These are phyloP conservation scores for Chlamydomonas incerta DNA, from an alignment of 139 green algal genomes.

Conservation along the genomic window DNA sequence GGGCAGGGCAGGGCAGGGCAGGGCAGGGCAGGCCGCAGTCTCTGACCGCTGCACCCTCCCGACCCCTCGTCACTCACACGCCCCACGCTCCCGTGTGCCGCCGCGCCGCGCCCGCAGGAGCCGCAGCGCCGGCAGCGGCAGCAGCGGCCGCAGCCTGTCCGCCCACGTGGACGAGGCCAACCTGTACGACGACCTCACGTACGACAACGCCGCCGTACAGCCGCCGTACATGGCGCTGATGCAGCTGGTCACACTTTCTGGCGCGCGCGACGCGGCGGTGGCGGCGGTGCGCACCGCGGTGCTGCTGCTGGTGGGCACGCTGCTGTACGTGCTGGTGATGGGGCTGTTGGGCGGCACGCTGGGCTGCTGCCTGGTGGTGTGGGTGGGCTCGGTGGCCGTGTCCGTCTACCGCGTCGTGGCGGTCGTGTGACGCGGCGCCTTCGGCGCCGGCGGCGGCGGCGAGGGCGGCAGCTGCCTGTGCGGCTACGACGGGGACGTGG, in stretches of 20 bases:
- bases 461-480: not conserved
- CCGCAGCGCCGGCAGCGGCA: not conserved
- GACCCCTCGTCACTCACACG: too few species aligned
- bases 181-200: not conserved
- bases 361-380: not conserved
- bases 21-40: too few species aligned
- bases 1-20: too few species aligned
- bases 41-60: too few species aligned
- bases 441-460: not conserved
- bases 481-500: not conserved
- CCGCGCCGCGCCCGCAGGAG: not conserved
- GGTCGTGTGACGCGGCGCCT: not conserved
- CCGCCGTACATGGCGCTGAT: constrained; percentile 30
- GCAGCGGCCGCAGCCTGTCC: not conserved
- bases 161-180: not conserved
- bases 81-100: too few species aligned
- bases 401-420: not conserved
- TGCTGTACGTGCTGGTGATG: constrained; percentile 30
- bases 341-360: constrained; percentile 12
- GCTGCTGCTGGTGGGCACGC: not conserved
- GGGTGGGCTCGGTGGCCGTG: not conserved
- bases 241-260: not conserved
- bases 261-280: not conserved
- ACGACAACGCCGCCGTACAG: not conserved
- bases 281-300: not conserved